Evolutionary conservation across 2,329 filamentous ascomycete species (phyloP), one percentile per base, ranked within the genome.

Genomic region (Penicillium sp.): DNA sequence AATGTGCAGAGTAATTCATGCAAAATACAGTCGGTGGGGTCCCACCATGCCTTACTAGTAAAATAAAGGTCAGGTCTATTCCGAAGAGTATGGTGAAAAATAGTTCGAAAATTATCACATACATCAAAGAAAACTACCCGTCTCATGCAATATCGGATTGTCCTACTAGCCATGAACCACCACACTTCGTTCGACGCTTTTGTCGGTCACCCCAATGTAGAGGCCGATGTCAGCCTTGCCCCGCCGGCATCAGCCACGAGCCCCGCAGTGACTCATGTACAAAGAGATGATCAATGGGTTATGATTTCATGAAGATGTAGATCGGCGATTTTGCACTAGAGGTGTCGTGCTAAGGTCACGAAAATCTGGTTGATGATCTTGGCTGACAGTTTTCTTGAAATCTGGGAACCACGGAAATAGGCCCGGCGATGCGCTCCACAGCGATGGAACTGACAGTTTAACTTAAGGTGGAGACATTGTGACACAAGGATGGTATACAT

Each of bases 211-310:
- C 26, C 26, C 13, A 39, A 42, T 29, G 24, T 15, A 30, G 39
- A 42, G 26, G 24, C 24, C 24, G 26, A 26, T 29, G 26, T 42
- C 39, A 42, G 39, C 39, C 39, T 42, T 42, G 39, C 39, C 24
- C 24, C 39, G 24, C 39, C 39, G 21, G 13, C 13, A 29, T 18
- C 24, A 30, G 39, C 39, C 39, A 42, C 39, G 29, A 40, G 37
- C 21, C 37, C 37, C 39, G 26, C 39, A 27, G 24, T 42, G 24
- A 42, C 23, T 41, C 37, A 42, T 13, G 24, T 40, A 42, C 23
- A 26, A 29, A 18, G 15, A 9, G 24, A n/a, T 21, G 39, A 42
- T 42, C 39, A 42, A 18, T 29, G 39, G n/a, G 12, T 18, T 18
- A 42, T 29, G 24, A 42, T 27, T 42, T 29, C 39, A 40, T 40